Base-by-base conservation (phyloP, 768 basidiomycete species). In the Dacryopinax spathularia region DNA sequence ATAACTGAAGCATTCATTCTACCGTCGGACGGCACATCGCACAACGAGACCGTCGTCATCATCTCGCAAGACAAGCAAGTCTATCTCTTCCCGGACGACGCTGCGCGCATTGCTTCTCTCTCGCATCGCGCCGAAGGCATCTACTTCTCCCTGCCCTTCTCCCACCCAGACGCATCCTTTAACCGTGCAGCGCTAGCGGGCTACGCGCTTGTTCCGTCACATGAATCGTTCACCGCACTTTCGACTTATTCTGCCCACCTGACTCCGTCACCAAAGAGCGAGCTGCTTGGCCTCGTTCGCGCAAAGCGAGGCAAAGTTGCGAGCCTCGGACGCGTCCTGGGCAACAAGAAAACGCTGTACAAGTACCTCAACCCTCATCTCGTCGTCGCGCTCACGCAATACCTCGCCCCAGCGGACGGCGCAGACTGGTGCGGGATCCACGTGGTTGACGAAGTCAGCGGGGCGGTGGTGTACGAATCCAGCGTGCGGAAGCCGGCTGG, bases 361-460 rank as follows among this genome's bases (percentile, higher is more conserved):
- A 97, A 97, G 75, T 95, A 96, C 70, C 80, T 97, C 65, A 95
- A 95, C 71, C 87, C 87, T 7, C 84, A 90, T 68, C 68, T 93
- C 34, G 78, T 86, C 60, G 81, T 83, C 7, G 77, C 91, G 35
- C 74, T 86, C 33, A 90, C 90, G 5, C 73, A 77, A 15, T 72
- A 77, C 18, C 56, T 66, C 63, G 6, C 60, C 65, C 16, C 61
- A 68, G 0, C 66, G 73, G 3, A 65, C 67, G 48, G 66, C 62
- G 6, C 33, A 60, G 34, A 44, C 1, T 73, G 68, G 1, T 91
- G 89, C 70, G 81, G 82, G 0, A 69, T 97, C 15, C 88, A 89
- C 69, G 73, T 96, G 2, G 71, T 95, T n/a, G 91, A 97, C 69
- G 79, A 79, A 0, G 81, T 81, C 56, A 91, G 89, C 68, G 94